Evolutionary conservation across 176 grass and related monocot genomes (phyloP).

Genomic region (Puya raimondii): DNA sequence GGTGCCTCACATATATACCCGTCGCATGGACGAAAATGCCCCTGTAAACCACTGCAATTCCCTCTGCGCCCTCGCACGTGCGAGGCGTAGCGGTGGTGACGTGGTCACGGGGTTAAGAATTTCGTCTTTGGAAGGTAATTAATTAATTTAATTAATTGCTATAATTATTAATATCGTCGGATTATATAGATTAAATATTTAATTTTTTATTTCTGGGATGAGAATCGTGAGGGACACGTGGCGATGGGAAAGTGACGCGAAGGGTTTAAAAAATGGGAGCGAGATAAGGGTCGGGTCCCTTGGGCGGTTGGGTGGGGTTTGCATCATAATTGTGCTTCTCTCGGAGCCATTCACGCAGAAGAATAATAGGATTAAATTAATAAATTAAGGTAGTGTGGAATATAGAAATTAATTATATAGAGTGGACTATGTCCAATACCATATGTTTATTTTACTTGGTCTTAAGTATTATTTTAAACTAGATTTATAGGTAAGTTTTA

Average conservation of each 20-base stretch:
- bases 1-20: background rate
- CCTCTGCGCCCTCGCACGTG: background rate
- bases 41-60: background rate
- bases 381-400: too few species aligned
- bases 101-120: background rate
- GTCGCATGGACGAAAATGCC: conserved; percentile 8
- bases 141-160: background rate
- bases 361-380: too few species aligned
- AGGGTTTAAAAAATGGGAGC: conserved; percentile 6
- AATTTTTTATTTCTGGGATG: background rate
- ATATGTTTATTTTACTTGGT: too few species aligned
- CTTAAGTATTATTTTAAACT: too few species aligned
- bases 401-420: too few species aligned
- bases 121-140: background rate
- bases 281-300: conserved; percentile 9
- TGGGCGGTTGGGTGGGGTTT: conserved; percentile 1
- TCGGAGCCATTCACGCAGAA: background rate
- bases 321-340: background rate
- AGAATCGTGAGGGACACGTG: conserved; percentile 5
- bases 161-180: background rate
- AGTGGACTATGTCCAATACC: too few species aligned
- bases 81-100: background rate
- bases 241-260: background rate
- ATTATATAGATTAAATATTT: background rate
- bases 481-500: too few species aligned